Evolutionary conservation across 2,329 filamentous ascomycete species (phyloP), one percentile per base, ranked within the genome.

Genomic region (Beauveria brongniartii): DNA sequence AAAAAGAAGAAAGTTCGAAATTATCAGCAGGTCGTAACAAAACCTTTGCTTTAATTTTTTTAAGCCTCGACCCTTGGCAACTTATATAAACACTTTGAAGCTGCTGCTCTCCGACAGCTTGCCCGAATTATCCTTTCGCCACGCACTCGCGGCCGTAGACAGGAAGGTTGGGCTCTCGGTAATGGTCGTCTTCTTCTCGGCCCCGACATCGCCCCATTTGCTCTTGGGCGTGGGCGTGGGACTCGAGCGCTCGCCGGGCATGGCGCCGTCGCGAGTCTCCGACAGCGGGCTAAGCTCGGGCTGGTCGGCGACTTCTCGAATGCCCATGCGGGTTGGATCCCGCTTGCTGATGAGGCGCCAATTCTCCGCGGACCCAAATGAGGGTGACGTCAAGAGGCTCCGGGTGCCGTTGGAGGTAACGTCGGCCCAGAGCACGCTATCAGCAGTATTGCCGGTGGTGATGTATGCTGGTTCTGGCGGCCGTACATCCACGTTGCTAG

Each of bases 271-370:
- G 66, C 65, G 9, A 67, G 65, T 44, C 64, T 64, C 22, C 67
- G 68, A 67, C 50, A 75, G 67, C 70, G 63, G 80, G 74, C 71
- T 74, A 55, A 75, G 74, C 0, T 74, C 73, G 8, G 70, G 69
- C 22, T 68, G 69, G 41, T 72, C 68, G 14, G 72, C 70, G 4
- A 74, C 66, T 18, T 73, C 70, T 43, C 69, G 68, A 63, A 75
- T 74, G 6, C 70, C 69, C 10, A 69, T 65, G 26, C 68, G 73
- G 10, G 69, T 67, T 6, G 69, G 69, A 28, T 67, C 64, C 8
- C 64, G 69, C 22, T 61, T 64, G 22, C 63, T 63, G n/a, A 72
- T 66, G 8, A 71, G 62, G 22, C 70, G 67, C 74, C 74, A 76
- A 59, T 76, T 75, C 63, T 75, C 74, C 3, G 67, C 61, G 2